A percentile compares a stretch with the other conserved stretches of the same genome.
phyloP scores from a whole-genome alignment of 176 grass and related monocot species.

The Alopecurus myosuroides region DNA sequence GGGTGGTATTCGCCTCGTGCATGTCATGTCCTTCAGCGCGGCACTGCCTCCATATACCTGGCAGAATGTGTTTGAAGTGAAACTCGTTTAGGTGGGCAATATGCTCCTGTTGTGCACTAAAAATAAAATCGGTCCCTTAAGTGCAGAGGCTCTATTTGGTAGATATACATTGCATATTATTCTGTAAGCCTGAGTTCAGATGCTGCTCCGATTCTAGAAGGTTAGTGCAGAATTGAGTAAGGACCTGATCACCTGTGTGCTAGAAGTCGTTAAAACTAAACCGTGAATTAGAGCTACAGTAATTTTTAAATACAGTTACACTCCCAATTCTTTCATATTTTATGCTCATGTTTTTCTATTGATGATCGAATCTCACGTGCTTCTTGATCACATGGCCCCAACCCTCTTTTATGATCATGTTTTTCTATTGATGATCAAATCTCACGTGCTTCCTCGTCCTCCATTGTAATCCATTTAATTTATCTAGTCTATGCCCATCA shows the following conservation, averaged over 20 bases:
- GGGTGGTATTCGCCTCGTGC: no score
- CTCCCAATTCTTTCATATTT: neutral
- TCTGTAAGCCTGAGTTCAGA: neutral
- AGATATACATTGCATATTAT: neutral
- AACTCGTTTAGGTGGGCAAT: no score
- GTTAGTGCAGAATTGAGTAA: neutral
- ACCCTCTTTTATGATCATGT: no score
- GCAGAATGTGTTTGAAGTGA: no score
- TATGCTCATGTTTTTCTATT: neutral
- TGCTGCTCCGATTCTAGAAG: neutral
- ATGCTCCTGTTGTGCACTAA: no score
- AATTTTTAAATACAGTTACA: neutral
- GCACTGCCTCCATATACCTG: no score
- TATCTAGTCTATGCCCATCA: neutral
- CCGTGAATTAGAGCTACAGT: neutral
- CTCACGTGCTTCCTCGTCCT: neutral
- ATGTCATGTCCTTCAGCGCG: no score
- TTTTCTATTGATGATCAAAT: no score
- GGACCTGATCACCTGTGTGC: neutral
- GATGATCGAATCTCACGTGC: neutral
- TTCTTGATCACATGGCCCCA: no score
- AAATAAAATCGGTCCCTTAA: neutral
- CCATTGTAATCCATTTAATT: neutral
- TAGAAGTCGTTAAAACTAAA: neutral
- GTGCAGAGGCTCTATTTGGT: neutral